These are phyloP conservation scores for Thymus quinquecostatus DNA, from an alignment of 257 asterid species.

Conservation along the genomic window DNA sequence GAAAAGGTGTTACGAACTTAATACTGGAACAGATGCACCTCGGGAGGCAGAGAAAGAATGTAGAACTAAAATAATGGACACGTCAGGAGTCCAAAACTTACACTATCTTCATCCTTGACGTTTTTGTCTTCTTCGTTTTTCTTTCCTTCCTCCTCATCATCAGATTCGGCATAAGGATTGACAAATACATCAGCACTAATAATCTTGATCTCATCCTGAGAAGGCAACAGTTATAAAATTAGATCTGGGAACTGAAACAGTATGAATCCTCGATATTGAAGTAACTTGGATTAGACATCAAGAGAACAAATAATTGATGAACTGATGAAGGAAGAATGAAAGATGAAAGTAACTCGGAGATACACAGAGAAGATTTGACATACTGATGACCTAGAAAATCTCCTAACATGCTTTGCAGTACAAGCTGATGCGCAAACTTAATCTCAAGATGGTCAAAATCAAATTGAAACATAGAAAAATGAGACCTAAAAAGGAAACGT, in stretches of 20 bases:
- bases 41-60: neutral
- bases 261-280: neutral
- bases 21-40: neutral
- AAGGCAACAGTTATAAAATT: slow-evolving; percentile 20
- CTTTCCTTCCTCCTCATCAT: slow-evolving; percentile 76
- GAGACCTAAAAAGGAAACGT: neutral
- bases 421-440: slow-evolving; percentile 10
- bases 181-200: slow-evolving; percentile 69
- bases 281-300: slow-evolving; percentile 1
- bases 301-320: neutral
- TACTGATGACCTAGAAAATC: slow-evolving; percentile 3
- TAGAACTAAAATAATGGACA: slow-evolving; percentile 9
- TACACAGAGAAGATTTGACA: neutral
- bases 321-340: neutral
- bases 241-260: slow-evolving; percentile 23
- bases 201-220: slow-evolving; percentile 93
- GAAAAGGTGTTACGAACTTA: slow-evolving; percentile 3
- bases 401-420: neutral
- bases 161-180: slow-evolving; percentile 82
- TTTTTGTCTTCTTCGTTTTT: slow-evolving; percentile 54
- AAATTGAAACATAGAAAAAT: neutral
- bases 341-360: neutral
- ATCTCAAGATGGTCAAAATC: neutral
- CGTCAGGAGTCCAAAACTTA: slow-evolving; percentile 42
- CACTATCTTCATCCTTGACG: slow-evolving; percentile 71